These are phyloP conservation scores for Diplodia intermedia DNA, from an alignment of 2,329 filamentous ascomycete genomes.

Conservation along the genomic window DNA sequence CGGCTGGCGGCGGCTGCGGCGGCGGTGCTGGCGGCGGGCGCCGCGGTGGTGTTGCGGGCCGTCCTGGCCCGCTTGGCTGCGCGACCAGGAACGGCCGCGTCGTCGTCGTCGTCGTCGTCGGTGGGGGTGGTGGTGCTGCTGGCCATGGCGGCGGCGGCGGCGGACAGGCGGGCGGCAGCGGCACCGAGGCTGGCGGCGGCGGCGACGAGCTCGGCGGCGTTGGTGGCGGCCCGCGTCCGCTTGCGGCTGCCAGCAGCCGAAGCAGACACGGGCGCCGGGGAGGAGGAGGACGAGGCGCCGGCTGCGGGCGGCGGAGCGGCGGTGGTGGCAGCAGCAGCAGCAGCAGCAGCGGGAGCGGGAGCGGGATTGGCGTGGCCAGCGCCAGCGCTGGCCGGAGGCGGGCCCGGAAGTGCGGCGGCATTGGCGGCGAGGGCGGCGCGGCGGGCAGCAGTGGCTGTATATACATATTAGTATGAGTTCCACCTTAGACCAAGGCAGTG, in stretches of 20 bases:
- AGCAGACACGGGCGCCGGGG: not conserved
- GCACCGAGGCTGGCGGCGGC: not conserved
- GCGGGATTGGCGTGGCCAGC: not conserved
- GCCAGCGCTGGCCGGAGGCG: not conserved
- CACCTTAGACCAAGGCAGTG: not conserved
- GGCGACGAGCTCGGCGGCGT: not conserved
- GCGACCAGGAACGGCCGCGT: not conserved
- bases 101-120: not conserved
- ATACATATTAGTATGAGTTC: not conserved
- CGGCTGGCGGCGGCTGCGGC: not conserved
- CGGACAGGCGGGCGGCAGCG: not conserved
- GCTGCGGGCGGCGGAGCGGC: not conserved
- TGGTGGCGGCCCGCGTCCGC: not conserved
- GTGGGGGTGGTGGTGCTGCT: not conserved
- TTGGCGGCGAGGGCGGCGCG: slow-evolving; percentile 13
- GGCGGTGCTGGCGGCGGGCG: not conserved
- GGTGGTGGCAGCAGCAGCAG: not conserved
- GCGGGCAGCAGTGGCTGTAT: not conserved
- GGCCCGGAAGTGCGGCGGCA: not conserved
- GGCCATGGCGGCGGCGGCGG: not conserved
- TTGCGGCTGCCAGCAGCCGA: slow-evolving; percentile 4
- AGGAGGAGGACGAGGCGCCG: not conserved
- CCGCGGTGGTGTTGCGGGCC: not conserved
- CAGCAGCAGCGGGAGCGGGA: not conserved
- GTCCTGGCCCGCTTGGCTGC: not conserved